Conservation (phyloP, 2,329 filamentous ascomycete species). For the Ascomycota sp. region DNA sequence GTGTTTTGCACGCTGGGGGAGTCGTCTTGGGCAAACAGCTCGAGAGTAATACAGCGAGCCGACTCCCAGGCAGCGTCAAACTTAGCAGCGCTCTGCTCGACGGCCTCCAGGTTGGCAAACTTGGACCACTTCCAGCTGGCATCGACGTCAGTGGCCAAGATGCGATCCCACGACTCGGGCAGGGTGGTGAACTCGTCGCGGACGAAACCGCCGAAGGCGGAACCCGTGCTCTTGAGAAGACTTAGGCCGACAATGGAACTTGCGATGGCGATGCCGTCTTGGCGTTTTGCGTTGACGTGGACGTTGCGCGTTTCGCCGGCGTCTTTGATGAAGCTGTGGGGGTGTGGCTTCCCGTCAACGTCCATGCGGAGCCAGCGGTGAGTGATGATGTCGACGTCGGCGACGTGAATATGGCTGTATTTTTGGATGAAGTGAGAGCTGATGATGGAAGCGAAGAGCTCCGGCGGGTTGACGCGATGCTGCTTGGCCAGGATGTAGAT, state of each 20-base stretch:
- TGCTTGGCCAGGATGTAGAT: constrained; percentile 90
- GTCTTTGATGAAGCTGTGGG: constrained; percentile 86
- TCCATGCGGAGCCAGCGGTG: constrained; percentile 85
- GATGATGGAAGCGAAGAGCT: constrained; percentile 72
- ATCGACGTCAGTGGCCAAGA: constrained; percentile 84
- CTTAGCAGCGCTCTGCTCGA: constrained; percentile 38
- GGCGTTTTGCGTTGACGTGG: constrained; percentile 47
- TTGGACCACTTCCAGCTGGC: constrained; percentile 68
- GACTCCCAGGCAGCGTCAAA: constrained; percentile 66
- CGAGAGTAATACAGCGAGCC: constrained; percentile 71
- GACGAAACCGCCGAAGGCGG: constrained; percentile 86
- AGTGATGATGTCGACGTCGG: constrained; percentile 62
- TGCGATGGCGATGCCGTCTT: constrained; percentile 51
- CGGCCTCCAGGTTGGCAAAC: constrained; percentile 45
- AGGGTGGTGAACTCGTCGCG: constrained; percentile 86
- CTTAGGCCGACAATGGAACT: constrained; percentile 65
- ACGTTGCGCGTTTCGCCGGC: constrained; percentile 74
- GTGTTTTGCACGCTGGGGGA: constrained; percentile 89
- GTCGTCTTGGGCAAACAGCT: constrained; percentile 74
- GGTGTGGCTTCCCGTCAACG: constrained; percentile 74
- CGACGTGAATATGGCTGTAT: constrained; percentile 73
- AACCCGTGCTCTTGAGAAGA: constrained; percentile 91
- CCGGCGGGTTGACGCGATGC: constrained; percentile 76
- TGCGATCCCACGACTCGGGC: constrained; percentile 80
- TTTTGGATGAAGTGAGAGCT: constrained; percentile 74